Percentiles rank a stretch among this genome's conserved stretches.
Evolutionary conservation across 2,329 filamentous ascomycete genomes (phyloP).

Genomic region (Diplodia scrobiculata): DNA sequence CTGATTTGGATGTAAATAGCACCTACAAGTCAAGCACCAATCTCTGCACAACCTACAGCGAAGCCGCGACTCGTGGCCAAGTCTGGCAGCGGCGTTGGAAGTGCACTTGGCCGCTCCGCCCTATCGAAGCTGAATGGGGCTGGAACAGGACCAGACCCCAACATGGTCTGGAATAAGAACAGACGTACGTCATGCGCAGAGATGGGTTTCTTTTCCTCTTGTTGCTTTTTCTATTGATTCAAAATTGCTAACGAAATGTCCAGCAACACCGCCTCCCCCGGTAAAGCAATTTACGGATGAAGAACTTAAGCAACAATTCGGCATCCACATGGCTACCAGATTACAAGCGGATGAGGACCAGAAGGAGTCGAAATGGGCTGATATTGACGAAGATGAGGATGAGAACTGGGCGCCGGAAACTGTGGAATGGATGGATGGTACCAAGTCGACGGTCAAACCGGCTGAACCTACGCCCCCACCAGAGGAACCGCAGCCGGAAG

Average conservation of each 20-base stretch:
- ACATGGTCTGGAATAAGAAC: conserved; percentile 86
- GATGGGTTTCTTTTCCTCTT: neutral
- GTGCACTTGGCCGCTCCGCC: conserved; percentile 55
- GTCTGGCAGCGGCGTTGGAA: conserved; percentile 63
- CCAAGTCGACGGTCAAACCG: conserved; percentile 73
- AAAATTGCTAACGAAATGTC: neutral
- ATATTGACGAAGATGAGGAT: conserved; percentile 79
- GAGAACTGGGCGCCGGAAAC: conserved; percentile 84
- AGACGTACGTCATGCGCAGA: conserved; percentile 60
- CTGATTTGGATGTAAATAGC: conserved; percentile 42
- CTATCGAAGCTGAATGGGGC: conserved; percentile 61
- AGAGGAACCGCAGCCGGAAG: conserved; percentile 34
- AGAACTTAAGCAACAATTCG: conserved; percentile 79
- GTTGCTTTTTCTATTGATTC: neutral
- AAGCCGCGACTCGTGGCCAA: conserved; percentile 77
- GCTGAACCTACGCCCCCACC: conserved; percentile 47
- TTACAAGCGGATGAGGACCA: conserved; percentile 71
- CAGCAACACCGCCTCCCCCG: conserved; percentile 66
- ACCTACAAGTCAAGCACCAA: conserved; percentile 41
- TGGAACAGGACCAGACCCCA: conserved; percentile 67
- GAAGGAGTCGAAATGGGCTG: conserved; percentile 82
- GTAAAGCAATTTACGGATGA: conserved; percentile 84
- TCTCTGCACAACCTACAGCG: conserved; percentile 55
- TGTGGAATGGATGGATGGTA: conserved; percentile 86
- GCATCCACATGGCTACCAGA: conserved; percentile 80